Base-by-base conservation (phyloP, 371 early-diverging fungal species). In the Thermomucor indicae-seudaticae region DNA sequence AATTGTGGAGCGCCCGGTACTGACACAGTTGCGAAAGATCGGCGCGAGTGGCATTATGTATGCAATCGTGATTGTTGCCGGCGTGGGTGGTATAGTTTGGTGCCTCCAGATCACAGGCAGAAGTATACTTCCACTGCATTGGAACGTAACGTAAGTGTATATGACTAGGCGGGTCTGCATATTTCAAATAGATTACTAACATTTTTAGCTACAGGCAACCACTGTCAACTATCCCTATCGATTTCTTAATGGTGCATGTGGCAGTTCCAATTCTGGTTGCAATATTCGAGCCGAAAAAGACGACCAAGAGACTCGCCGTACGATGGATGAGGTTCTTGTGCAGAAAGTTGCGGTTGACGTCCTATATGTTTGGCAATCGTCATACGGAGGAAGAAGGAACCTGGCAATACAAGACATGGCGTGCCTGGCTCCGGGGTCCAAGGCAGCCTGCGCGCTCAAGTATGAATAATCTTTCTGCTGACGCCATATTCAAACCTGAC, bases 291-390 rank as follows among this genome's bases (percentile, higher is more conserved):
- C 85, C 86, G 6, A 72, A 65, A 40, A 46, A 53, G 16, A 17
- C 70, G 0, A 62, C 83, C 47, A 64, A 67, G 32, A 55, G 49
- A 14, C 37, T 72, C 12, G 72, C 88, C 35, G 55, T 60, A 4
- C 43, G 45, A 20, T 88, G 89, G 84, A 90, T 86, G 79, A 60
- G 64, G 11, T 48, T 68, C 27, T 67, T 79, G 0, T 81, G 90
- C 10, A 67, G 70, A 5, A 46, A 51, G 11, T 64, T 91, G 24
- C 81, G 93, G 1, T 57, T 96, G 24, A 75, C 88, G 2, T 81
- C 86, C n/a, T 93, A 90, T 55, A 67, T 96, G 70, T 83, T 93
- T 60, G 92, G 91, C 8, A 76, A 65, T 25, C 72, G 84, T 29
- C 64, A 63, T 25, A 54, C 69, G 0, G 85, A 80, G 17, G 93